These are phyloP conservation scores for Tricholoma furcatifolium DNA, from an alignment of 768 basidiomycete species.

Conservation along the genomic window DNA sequence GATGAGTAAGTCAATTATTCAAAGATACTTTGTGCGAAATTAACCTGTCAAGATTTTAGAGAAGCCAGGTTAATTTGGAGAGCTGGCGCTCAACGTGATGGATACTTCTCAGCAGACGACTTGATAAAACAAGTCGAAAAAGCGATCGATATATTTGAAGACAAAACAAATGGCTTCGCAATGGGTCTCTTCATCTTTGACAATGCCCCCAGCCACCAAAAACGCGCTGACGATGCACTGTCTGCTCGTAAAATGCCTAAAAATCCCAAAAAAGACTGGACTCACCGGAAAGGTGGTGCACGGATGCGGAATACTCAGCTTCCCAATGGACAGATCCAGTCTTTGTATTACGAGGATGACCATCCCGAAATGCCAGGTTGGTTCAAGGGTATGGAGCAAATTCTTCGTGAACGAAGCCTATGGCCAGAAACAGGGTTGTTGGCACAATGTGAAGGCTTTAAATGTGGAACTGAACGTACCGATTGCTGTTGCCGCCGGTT, in stretches of 20 bases:
- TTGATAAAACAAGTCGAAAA: conserved; percentile 21
- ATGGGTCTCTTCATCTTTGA: conserved; percentile 15
- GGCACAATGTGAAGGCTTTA: conserved; percentile 23
- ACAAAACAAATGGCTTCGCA: too few relatives aligned
- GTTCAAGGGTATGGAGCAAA: conserved; percentile 37
- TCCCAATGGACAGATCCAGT: conserved; percentile 23
- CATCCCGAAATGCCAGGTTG: conserved; percentile 27
- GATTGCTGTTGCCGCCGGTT: conserved; percentile 19
- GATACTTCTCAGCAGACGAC: conserved; percentile 23
- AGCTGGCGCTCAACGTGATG: conserved; percentile 24
- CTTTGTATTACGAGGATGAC: conserved; percentile 30
- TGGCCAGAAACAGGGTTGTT: conserved; percentile 17
- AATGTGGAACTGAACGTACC: conserved; percentile 16
- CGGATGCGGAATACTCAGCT: conserved; percentile 21
- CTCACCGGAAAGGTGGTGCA: conserved; percentile 14
- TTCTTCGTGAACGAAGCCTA: conserved; percentile 21
- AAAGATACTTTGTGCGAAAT: neutral
- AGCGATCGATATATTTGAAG: conserved; percentile 22
- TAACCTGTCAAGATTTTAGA: conserved; percentile 2
- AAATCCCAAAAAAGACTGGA: conserved; percentile 14
- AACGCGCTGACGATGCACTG: conserved; percentile 25
- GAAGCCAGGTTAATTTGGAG: conserved; percentile 21
- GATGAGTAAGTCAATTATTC: conserved; percentile 5
- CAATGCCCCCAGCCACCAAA: too few relatives aligned
- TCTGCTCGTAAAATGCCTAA: conserved; percentile 29